phyloP scores from a whole-genome alignment of 805 yeast genomes.

The Starmerella ratchasimensis region DNA sequence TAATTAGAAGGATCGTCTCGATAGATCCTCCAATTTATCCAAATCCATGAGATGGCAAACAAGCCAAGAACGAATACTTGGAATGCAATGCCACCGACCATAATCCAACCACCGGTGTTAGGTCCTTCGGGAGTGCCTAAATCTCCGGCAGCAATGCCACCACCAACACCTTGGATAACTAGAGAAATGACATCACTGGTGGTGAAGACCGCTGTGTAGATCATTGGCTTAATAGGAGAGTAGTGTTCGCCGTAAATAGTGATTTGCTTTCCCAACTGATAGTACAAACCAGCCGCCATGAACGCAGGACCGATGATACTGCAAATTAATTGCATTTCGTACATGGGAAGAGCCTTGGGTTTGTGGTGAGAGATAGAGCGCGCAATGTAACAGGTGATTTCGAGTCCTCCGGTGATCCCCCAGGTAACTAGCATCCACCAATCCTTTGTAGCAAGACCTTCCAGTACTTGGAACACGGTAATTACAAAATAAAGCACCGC shows the following conservation, averaged over 20 bases:
- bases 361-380: constrained; percentile 36
- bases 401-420: constrained; percentile 42
- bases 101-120: constrained; percentile 41
- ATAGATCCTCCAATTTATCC: constrained; percentile 25
- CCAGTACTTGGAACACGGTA: constrained; percentile 32
- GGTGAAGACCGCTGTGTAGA: constrained; percentile 51
- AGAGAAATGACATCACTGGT: constrained; percentile 51
- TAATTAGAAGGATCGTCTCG: constrained; percentile 5
- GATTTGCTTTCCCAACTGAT: constrained; percentile 49
- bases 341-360: constrained; percentile 30
- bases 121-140: constrained; percentile 29
- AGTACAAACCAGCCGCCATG: constrained; percentile 72
- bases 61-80: constrained; percentile 59
- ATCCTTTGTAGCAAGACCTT: constrained; percentile 37
- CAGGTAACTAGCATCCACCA: constrained; percentile 57
- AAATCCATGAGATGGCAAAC: constrained; percentile 39
- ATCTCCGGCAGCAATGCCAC: constrained; percentile 46
- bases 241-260: constrained; percentile 45
- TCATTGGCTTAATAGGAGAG: constrained; percentile 42
- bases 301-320: constrained; percentile 73
- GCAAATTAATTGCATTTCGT: constrained; percentile 49
- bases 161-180: constrained; percentile 60
- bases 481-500: constrained; percentile 40
- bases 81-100: constrained; percentile 66
- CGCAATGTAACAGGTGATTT: constrained; percentile 55